Conservation (phyloP, 108 stramenopile genomes). For the Pseudonitzschia multiseries region DNA sequence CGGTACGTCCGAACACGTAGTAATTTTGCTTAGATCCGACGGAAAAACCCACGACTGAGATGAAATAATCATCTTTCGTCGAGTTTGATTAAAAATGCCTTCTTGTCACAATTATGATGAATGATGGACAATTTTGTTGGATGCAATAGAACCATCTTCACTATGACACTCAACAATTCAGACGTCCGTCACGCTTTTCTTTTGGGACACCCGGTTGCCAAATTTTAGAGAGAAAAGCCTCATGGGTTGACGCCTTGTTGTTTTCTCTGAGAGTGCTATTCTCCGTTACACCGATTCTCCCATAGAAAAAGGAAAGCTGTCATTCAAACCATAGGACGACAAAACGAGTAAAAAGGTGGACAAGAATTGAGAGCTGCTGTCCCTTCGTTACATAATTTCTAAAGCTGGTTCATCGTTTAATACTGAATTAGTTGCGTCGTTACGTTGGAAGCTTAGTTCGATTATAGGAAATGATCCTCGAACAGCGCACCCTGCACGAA, state of each 20-base stretch:
- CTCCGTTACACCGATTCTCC: background rate
- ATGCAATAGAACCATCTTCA: background rate
- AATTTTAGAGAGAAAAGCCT: background rate
- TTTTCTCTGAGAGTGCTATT: background rate
- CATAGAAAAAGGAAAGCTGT: background rate
- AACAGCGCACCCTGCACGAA: background rate
- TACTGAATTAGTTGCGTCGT: too few relatives aligned
- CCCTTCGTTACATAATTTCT: too few relatives aligned
- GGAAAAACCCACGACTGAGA: too few relatives aligned
- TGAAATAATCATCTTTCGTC: background rate
- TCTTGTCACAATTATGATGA: background rate
- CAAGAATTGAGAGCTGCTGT: too few relatives aligned
- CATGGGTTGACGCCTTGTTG: background rate
- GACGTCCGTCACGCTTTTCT: background rate
- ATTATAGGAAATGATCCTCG: background rate
- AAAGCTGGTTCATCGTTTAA: too few relatives aligned
- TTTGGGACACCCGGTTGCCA: background rate
- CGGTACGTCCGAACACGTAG: too few relatives aligned
- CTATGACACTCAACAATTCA: background rate
- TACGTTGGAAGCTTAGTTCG: too few relatives aligned
- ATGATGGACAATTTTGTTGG: constrained; percentile 6
- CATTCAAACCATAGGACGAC: background rate
- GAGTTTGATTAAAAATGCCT: background rate
- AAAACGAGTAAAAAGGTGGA: background rate
- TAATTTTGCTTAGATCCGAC: too few relatives aligned